Percentiles rank a stretch among this genome's conserved stretches.
Evolutionary conservation across 768 basidiomycete species (phyloP).

Genomic region (Lactarius akahatsu): DNA sequence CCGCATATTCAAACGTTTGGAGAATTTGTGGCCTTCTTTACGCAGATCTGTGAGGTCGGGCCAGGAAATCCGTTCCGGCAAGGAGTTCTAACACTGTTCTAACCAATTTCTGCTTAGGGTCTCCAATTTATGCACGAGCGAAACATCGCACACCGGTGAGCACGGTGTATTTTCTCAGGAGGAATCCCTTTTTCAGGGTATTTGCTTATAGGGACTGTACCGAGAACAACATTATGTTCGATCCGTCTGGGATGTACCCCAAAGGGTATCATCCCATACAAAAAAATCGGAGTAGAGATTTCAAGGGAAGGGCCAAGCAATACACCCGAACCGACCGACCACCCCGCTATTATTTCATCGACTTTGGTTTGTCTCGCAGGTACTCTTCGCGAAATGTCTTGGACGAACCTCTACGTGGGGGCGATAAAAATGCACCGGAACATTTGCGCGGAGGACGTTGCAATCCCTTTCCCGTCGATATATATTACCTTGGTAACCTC

Average conservation of each 20-base stretch:
- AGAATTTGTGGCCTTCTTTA: conserved; percentile 29
- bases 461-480: conserved; percentile 32
- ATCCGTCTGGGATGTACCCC: conserved; percentile 22
- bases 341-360: conserved; percentile 35
- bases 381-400: conserved; percentile 20
- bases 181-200: background rate
- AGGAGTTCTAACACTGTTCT: background rate
- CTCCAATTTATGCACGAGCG: conserved; percentile 17
- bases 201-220: conserved; percentile 16
- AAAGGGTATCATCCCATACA: conserved; percentile 10
- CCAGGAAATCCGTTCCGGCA: background rate
- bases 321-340: conserved; percentile 31
- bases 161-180: background rate
- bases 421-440: conserved; percentile 34
- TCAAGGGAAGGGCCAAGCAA: conserved; percentile 22
- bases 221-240: conserved; percentile 22
- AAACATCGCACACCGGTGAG: conserved; percentile 21
- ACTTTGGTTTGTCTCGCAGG: conserved; percentile 34
- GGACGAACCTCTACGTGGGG: conserved; percentile 30
- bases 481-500: conserved; percentile 33
- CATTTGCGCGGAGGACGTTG: conserved; percentile 15
- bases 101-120: conserved; percentile 11
- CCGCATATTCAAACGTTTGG: conserved; percentile 28
- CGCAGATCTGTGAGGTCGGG: conserved; percentile 22
- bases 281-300: conserved; percentile 10